Base-by-base conservation (phyloP, 106 monocot genomes). In the Acorus calamus region DNA sequence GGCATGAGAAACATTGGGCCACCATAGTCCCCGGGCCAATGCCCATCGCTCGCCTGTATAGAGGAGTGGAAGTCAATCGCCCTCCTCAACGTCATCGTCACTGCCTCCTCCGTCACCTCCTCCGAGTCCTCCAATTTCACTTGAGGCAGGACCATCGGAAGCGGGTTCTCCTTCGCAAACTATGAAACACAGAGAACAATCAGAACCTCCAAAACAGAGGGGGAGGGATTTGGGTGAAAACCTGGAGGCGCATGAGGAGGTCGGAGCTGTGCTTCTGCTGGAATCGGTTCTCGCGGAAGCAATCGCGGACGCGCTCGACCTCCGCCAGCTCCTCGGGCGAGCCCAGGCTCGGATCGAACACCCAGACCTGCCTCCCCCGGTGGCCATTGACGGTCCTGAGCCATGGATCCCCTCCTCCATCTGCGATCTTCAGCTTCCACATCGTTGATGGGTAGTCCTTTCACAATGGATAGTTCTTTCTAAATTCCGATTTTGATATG, bases 401-500 rank as follows among this genome's bases (percentile, higher is more conserved):
- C 92, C 81, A 92, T 5, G 81, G 81, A 61, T 28, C 28, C 28
- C 66, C 65, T 7, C 77, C 73, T 2, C 84, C 84, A 58, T 92
- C 77, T 10, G 92, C 92, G 42, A 87, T 74, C 79, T 79, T 84
- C 44, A 92, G 77, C 74, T 69, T 81, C 92, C 92, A 92, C 92
- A 92, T 92, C 64, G 47, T 28, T 28, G 28, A 28, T 28, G 28
- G 1, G 28, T 28, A 28, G 28, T 28, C 28, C 28, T 28, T 28
- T 28, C 28, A 28, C 28, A 28, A 28, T 28, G 28, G 28, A 28
- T 28, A 28, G 28, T 28, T 28, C 28, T 28, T 28, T 28, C 28
- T 28, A 1, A 1, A 28, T 28, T 28, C 28, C 28, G 28, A 28
- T 28, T 28, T 28, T 28, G 28, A 28, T 28, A 28, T 28, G 28